Base-by-base conservation (phyloP, 192 early-diverging fungal genomes). In the Cladochytrium replicatum region DNA sequence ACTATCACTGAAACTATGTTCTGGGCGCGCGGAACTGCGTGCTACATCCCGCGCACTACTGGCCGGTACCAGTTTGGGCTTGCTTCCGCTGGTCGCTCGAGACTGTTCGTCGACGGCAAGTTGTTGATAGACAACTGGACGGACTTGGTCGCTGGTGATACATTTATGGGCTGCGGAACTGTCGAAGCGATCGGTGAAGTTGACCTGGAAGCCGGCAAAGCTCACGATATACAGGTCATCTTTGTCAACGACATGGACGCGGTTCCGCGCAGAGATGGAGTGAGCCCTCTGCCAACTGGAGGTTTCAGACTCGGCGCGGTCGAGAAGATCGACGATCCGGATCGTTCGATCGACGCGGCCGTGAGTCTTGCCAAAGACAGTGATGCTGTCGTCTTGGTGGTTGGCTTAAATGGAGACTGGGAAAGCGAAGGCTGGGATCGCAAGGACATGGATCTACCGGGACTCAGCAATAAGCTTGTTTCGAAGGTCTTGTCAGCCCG, bases 81-180 rank as follows among this genome's bases (percentile, higher is more conserved):
- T 6, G 48, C 48, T 0, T 43, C 49, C 4, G 17, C 13, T 6
- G 52, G 52, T 34, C 52, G 43, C 8, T 28, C 9, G n/a, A 54
- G 21, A 25, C 15, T 54, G 1, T 54, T 13, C 9, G 30, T 54
- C 41, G 31, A 54, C 19, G 48, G 48, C 4, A 17, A 54, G 2
- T 29, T 37, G 21, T 25, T 54, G n/a, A 49, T 54, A 27, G 52
- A 54, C 31, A 54, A 54, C 50, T 54, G 52, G 52, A 54, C 50
- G 1, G 15, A n/a, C 13, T 44, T 43, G 34, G 22, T 28, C 8
- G 19, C 28, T 21, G 31, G 31, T 53, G 52, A 48, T 32, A 49
- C 49, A 13, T 54, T 54, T 48, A 40, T 54, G 13, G 52, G 39
- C 21, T 23, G 6, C 24, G 52, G 52, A 21, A 47, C 52, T n/a